phyloP scores from a whole-genome alignment of 495 filamentous ascomycete species.

The Amniculicola lignicola region DNA sequence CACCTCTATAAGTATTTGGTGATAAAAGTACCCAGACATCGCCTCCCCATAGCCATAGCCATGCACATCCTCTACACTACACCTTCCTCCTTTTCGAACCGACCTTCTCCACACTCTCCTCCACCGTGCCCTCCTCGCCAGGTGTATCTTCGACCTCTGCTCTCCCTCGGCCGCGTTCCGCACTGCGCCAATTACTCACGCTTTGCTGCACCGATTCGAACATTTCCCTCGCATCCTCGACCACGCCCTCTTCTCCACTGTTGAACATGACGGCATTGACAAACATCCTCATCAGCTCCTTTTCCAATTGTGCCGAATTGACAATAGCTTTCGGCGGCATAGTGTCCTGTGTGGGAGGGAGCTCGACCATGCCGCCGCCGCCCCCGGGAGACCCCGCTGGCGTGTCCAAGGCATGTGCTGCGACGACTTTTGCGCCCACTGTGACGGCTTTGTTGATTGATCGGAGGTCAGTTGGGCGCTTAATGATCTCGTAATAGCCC shows the following conservation, averaged over 20 bases:
- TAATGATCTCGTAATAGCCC: conserved; percentile 82
- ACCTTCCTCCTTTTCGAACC: conserved; percentile 38
- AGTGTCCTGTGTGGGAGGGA: conserved; percentile 69
- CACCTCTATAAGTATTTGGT: too few relatives aligned
- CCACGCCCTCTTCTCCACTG: conserved; percentile 75
- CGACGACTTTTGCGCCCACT: conserved; percentile 72
- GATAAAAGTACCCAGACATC: too few relatives aligned
- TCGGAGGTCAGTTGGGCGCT: conserved; percentile 85
- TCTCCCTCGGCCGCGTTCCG: conserved; percentile 45
- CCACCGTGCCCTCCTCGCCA: conserved; percentile 25
- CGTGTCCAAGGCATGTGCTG: conserved; percentile 42
- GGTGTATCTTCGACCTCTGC: conserved; percentile 32
- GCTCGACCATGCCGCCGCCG: conserved; percentile 52
- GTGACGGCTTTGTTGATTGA: conserved; percentile 74
- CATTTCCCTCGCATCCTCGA: conserved; percentile 80
- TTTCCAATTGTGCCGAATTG: conserved; percentile 90
- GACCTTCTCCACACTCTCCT: conserved; percentile 31
- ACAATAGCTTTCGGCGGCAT: conserved; percentile 87
- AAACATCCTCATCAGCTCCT: conserved; percentile 96
- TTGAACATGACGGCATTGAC: conserved; percentile 99
- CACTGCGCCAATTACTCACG: conserved; percentile 59
- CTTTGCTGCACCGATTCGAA: conserved; percentile 69
- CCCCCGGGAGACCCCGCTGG: conserved; percentile 49
- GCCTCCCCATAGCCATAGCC: too few relatives aligned
- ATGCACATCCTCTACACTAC: conserved; percentile 11